A percentile compares a stretch with the other conserved stretches of the same genome.
These are phyloP conservation scores for Taphrina populina DNA, from an alignment of 1,139 yeast species.

Conservation along the genomic window DNA sequence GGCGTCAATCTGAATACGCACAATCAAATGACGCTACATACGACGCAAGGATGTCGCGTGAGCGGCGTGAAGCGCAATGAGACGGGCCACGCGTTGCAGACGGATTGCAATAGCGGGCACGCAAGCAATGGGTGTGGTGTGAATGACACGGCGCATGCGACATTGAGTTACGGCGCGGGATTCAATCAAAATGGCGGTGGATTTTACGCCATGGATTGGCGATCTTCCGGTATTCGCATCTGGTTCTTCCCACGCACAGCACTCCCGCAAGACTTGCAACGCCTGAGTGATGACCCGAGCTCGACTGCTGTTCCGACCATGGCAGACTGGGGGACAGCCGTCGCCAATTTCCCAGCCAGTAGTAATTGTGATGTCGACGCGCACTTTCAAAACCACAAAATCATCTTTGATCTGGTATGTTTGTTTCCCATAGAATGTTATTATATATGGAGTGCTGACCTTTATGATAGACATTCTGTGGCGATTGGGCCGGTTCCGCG, in stretches of 20 bases:
- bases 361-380: constrained; percentile 23
- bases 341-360: constrained; percentile 24
- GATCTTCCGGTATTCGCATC: constrained; percentile 28
- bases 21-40: constrained; percentile 34
- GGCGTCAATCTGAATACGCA: constrained; percentile 29
- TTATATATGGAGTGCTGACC: too few species aligned
- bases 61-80: constrained; percentile 17
- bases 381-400: constrained; percentile 23
- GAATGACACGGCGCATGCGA: constrained; percentile 6
- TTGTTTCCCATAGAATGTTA: neutral
- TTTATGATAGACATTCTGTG: constrained; percentile 33
- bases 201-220: constrained; percentile 33
- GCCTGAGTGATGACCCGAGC: constrained; percentile 17
- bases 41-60: constrained; percentile 29
- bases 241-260: constrained; percentile 34
- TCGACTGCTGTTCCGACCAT: constrained; percentile 16
- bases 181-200: constrained; percentile 29
- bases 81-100: constrained; percentile 21
- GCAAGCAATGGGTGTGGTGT: constrained; percentile 34
- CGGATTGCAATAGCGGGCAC: constrained; percentile 25
- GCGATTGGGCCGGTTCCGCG: constrained; percentile 35
- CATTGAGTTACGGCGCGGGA: constrained; percentile 23
- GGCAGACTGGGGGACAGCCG: constrained; percentile 17
- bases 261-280: constrained; percentile 26
- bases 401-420: constrained; percentile 25